phyloP scores from a whole-genome alignment of 1,284 basidiomycete genomes.

The Sanghuangporus sanghuang region DNA sequence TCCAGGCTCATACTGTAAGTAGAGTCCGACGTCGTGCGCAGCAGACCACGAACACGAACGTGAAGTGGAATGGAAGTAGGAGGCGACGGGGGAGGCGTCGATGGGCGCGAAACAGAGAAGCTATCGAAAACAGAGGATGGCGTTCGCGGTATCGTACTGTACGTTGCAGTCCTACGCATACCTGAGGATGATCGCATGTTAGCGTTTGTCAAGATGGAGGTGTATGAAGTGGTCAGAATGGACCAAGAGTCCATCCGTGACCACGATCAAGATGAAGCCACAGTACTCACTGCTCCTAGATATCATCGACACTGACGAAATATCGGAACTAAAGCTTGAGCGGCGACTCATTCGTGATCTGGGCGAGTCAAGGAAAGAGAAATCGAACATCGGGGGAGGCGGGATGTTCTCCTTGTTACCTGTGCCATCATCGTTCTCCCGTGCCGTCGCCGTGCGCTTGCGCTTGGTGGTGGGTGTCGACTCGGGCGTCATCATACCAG shows the following conservation, averaged over 20 bases:
- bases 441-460: slow-evolving; percentile 36
- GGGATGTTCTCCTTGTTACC: slow-evolving; percentile 74
- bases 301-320: slow-evolving; percentile 2
- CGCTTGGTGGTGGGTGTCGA: slow-evolving; percentile 63
- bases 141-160: slow-evolving; percentile 31
- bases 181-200: slow-evolving; percentile 17
- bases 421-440: slow-evolving; percentile 43
- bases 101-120: slow-evolving; percentile 32
- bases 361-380: slow-evolving; percentile 31
- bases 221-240: not conserved
- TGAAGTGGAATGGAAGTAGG: slow-evolving; percentile 51
- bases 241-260: not conserved
- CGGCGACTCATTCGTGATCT: slow-evolving; percentile 23
- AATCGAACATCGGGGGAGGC: slow-evolving; percentile 35
- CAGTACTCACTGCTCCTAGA: slow-evolving; percentile 12
- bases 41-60: slow-evolving; percentile 57
- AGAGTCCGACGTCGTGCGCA: slow-evolving; percentile 62
- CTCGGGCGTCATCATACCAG: slow-evolving; percentile 46
- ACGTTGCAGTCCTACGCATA: slow-evolving; percentile 42
- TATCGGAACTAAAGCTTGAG: slow-evolving; percentile 14
- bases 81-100: slow-evolving; percentile 59
- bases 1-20: slow-evolving; percentile 41
- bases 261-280: not conserved
- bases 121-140: slow-evolving; percentile 36
- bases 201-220: not conserved